Percentiles rank a stretch among this genome's conserved stretches.
These are phyloP conservation scores for Ustilago vetiveriae DNA, from an alignment of 1,284 basidiomycete species.

Conservation along the genomic window DNA sequence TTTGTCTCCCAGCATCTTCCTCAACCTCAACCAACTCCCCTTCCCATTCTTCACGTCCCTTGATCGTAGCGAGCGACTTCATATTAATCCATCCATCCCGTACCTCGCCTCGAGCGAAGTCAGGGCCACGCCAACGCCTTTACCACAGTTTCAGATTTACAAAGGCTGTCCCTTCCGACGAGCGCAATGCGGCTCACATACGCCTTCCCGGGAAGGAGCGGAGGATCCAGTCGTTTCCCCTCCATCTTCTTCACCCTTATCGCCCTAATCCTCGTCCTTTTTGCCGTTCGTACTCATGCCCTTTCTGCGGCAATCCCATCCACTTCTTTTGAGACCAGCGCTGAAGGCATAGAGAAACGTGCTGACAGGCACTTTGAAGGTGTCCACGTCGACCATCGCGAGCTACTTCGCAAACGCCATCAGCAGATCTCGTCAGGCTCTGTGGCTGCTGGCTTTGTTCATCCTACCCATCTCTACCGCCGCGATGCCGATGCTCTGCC, in stretches of 20 bases:
- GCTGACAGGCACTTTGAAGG: not conserved
- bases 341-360: not conserved
- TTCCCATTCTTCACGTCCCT: no score
- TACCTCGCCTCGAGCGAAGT: no score
- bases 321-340: not conserved
- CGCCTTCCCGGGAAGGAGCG: not conserved
- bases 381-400: constrained; percentile 10
- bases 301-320: constrained; percentile 13
- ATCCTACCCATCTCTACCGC: constrained; percentile 38
- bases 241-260: not conserved
- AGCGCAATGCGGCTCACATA: constrained; percentile 3
- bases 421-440: constrained; percentile 29
- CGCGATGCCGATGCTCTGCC: constrained; percentile 36
- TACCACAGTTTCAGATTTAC: no score
- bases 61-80: no score
- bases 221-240: not conserved
- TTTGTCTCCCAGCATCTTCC: no score
- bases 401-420: constrained; percentile 26
- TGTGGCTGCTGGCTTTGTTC: constrained; percentile 27
- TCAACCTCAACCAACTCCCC: not conserved
- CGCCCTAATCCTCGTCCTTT: constrained; percentile 3
- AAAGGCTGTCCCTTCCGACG: no score
- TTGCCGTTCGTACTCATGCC: not conserved
- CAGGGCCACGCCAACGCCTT: no score
- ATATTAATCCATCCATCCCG: no score